Base-by-base conservation (phyloP, 2,329 filamentous ascomycete species). In the Rhynchosporium graminicola region DNA sequence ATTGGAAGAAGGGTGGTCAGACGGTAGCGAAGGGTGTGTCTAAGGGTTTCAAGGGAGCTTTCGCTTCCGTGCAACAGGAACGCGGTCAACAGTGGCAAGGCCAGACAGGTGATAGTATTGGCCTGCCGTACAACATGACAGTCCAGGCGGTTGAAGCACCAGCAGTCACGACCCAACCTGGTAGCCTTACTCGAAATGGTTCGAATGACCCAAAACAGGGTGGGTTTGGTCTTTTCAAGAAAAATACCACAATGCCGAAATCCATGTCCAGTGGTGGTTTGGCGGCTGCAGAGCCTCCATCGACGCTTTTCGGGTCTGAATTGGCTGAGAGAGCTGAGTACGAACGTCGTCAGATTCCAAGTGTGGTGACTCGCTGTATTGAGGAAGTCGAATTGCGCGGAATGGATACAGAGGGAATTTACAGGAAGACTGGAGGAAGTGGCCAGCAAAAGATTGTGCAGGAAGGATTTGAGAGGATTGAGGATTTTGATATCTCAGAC, bases 381-480 rank as follows among this genome's bases (percentile, higher is more conserved):
- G 91, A 97, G 74, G 94, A 99, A 77, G 95, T 99, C 45, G 95
- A 99, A 76, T 80, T 95, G 28, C 88, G 95, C 74, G 95, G 94
- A 77, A 97, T 99, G 91, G 93, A 98, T 71, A 86, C 96, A 69
- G 95, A 98, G 78, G 95, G 95, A 66, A 96, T 99, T 70, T 99
- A 99, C 79, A 88, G 95, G 72, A 99, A 99, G 82, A 97, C 93
- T 57, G 95, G 95, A 62, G 95, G 93, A 68, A 92, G 90, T 71
- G 92, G 91, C 8, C 92, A 96, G 75, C 90, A 97, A 74, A 96
- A 96, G 76, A 82, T 85, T 72, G 91, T 99, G 70, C 91, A 94
- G 72, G 90, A 93, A 68, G 92, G 93, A 12, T 98, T 99, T 74
- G 93, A 97, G 75, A 89, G 87, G 75, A 88, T 85, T 63, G 85